A percentile compares a stretch with the other conserved stretches of the same genome.
Evolutionary conservation across 164 flowering plant species (phyloP).

Genomic region (Sedum album): DNA sequence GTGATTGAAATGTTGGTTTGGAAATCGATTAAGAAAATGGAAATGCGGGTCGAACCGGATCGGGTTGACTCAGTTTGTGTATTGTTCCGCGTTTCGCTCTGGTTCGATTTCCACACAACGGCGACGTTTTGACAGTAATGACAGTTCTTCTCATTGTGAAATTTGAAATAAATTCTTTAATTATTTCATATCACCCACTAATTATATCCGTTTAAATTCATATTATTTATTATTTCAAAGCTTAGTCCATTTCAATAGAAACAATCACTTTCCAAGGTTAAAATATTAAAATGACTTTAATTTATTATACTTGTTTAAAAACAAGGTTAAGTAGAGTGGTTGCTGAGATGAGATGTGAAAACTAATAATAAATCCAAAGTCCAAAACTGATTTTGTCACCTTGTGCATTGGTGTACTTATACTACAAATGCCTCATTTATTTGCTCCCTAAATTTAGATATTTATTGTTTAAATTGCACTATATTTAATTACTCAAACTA

Average conservation of each 20-base stretch:
- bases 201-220: no score
- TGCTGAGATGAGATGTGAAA: conserved; percentile 2
- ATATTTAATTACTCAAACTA: not conserved
- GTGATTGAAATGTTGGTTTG: not conserved
- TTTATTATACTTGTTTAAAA: conserved; percentile 5
- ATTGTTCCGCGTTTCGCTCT: no score
- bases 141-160: no score
- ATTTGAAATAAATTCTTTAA: no score
- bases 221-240: no score
- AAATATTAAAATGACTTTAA: not conserved
- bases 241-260: not conserved
- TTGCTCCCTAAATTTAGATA: not conserved
- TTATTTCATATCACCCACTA: no score
- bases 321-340: conserved; percentile 8
- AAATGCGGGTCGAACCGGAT: not conserved
- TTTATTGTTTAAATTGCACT: not conserved
- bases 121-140: no score
- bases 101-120: no score
- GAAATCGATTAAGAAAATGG: not conserved
- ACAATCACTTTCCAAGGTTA: not conserved
- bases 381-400: conserved; percentile 3
- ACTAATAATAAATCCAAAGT: not conserved
- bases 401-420: not conserved
- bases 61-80: no score
- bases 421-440: not conserved